Evolutionary conservation across 257 asterid species (phyloP), one percentile per base, ranked within the genome.

Genomic region (Penstemon davidsonii): DNA sequence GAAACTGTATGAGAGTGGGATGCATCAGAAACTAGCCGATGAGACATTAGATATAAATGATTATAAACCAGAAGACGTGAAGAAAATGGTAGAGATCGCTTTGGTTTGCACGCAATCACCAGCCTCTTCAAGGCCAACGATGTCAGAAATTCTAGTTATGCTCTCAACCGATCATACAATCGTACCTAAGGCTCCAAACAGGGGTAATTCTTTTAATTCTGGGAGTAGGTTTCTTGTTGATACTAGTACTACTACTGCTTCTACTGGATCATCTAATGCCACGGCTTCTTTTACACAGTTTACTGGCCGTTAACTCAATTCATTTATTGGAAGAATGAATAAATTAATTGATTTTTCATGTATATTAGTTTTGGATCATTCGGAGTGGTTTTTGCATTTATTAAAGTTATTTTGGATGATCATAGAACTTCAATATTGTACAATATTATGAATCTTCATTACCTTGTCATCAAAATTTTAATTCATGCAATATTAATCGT

Each of bases 131-230:
- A 80, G 98, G 76, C 98, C 98, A 40, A 80, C 81, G 59, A 87
- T 92, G 98, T 87, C 96, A 5, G 94, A 92, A 71, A 79, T 87
- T 6, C 78, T 87, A 1, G 88, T 82, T 51, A 84, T 89, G 95
- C 83, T 92, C 42, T 60, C 72, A 46, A 88, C 86, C 55, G 89
- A 80, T 44, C 61, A 53, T 6, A 38, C 82, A 9, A 33, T 47
- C 3, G 81, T 74, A 69, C 70, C 64, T 19, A 70, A 41, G 59
- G 58, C 74, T 33, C 87, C 82, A 0, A 77, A 12, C 7, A 75
- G 82, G 69, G 80, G 84, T 43, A 37, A 85, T 1, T 65, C 80
- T 7, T 57, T 73, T 3, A 76, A 76, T 41, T 33, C 75, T 49
- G 87, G 81, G 8, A 72, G 75, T 37, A 76, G 64, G 63, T 45